Evolutionary conservation across 2,329 filamentous ascomycete genomes (phyloP).

Genomic region (Sphaerulina musiva): DNA sequence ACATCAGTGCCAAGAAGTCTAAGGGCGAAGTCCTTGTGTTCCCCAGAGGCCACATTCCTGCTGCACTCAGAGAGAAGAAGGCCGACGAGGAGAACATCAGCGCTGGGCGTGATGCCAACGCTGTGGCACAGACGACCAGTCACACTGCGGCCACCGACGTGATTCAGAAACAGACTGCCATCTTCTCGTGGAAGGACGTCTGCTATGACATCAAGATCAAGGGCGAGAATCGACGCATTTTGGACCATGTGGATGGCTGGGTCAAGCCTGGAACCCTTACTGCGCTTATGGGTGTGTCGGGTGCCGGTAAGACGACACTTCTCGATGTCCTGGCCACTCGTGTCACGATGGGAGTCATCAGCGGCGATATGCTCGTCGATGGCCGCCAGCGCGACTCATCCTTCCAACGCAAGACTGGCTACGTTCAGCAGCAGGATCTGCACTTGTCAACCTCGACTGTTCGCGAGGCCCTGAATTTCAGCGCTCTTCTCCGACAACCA

Average conservation of each 20-base stretch:
- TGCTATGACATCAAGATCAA: conserved; percentile 79
- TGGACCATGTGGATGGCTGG: conserved; percentile 86
- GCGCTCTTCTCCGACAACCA: conserved; percentile 77
- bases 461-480: conserved; percentile 80
- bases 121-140: conserved; percentile 33
- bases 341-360: conserved; percentile 81
- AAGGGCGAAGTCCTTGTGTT: conserved; percentile 49
- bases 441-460: conserved; percentile 80
- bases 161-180: conserved; percentile 60
- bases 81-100: conserved; percentile 32
- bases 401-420: conserved; percentile 88
- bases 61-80: conserved; percentile 47
- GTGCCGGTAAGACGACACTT: conserved; percentile 90
- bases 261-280: conserved; percentile 88
- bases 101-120: conserved; percentile 9
- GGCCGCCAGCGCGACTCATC: conserved; percentile 66
- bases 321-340: conserved; percentile 79
- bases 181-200: conserved; percentile 81
- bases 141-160: conserved; percentile 39
- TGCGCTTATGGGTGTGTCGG: conserved; percentile 83
- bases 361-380: conserved; percentile 79
- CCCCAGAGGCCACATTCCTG: conserved; percentile 41
- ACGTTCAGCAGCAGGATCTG: conserved; percentile 88
- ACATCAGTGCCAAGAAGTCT: conserved; percentile 45
- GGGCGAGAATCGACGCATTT: conserved; percentile 63